A percentile compares a stretch with the other conserved stretches of the same genome.
These are phyloP conservation scores for Domatiomyces globalis DNA, from an alignment of 2,329 filamentous ascomycete genomes.

Conservation along the genomic window DNA sequence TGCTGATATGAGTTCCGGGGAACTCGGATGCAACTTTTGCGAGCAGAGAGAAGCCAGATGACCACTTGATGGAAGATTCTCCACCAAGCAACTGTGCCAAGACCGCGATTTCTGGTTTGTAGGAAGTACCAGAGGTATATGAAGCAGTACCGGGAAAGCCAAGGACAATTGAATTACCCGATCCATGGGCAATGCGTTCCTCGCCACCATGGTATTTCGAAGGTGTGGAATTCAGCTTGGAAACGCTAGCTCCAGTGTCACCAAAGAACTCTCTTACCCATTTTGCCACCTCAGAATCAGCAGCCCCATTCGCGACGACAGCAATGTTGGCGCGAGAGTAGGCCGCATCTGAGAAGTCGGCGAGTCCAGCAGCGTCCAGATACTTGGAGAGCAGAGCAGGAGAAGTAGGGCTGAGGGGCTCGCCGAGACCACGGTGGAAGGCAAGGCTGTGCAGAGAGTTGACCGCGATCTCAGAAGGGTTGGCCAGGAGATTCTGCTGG, in stretches of 20 bases:
- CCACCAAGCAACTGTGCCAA: constrained; percentile 82
- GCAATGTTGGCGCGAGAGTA: constrained; percentile 87
- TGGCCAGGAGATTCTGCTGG: constrained; percentile 56
- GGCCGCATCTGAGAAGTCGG: constrained; percentile 60
- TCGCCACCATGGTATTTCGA: constrained; percentile 91
- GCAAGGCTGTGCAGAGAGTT: constrained; percentile 76
- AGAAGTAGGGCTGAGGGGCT: constrained; percentile 57
- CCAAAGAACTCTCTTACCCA: constrained; percentile 93
- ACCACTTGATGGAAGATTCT: constrained; percentile 88
- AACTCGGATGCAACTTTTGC: constrained; percentile 59
- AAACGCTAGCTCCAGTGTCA: constrained; percentile 36
- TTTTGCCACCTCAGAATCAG: constrained; percentile 60
- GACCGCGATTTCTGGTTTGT: constrained; percentile 82
- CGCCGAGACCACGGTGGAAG: constrained; percentile 86
- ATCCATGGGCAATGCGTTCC: constrained; percentile 66
- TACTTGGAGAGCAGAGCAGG: constrained; percentile 64
- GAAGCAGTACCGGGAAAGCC: constrained; percentile 84
- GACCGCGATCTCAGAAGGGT: constrained; percentile 56
- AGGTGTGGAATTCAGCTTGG: constrained; percentile 45
- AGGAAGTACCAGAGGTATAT: constrained; percentile 49
- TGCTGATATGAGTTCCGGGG: constrained; percentile 53
- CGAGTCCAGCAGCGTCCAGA: constrained; percentile 59
- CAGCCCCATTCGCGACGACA: constrained; percentile 76
- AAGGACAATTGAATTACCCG: constrained; percentile 72
- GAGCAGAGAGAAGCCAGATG: constrained; percentile 78